Evolutionary conservation across 148 eudicot species (phyloP).

Genomic region (Cornus controversa): DNA sequence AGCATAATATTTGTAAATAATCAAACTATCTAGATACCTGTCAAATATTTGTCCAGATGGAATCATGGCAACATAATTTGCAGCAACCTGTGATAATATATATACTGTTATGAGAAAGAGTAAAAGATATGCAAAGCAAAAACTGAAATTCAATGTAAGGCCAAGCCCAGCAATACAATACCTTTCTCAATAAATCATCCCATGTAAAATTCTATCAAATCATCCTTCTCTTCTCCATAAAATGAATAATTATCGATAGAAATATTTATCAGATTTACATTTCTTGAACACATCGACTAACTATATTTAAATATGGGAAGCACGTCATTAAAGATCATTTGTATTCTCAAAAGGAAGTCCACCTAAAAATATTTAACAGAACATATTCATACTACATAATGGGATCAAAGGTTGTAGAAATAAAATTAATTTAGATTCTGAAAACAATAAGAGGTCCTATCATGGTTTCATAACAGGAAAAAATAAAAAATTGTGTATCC

Average conservation of each 20-base stretch:
- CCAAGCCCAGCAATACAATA: background rate
- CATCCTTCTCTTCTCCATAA: too few species aligned
- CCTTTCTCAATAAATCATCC: background rate
- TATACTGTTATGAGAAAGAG: background rate
- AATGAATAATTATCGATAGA: too few species aligned
- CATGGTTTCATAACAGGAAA: background rate
- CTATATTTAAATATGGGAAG: too few species aligned
- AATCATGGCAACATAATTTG: conserved; percentile 99
- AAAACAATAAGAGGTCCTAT: background rate
- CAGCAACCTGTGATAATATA: conserved; percentile 67
- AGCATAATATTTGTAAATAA: background rate
- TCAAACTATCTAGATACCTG: conserved; percentile 51
- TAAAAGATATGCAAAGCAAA: background rate
- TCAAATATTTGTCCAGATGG: conserved; percentile 97
- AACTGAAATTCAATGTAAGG: background rate
- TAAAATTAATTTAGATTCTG: background rate
- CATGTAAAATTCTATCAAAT: too few species aligned
- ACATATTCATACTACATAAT: too few species aligned
- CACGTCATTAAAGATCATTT: too few species aligned
- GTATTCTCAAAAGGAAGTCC: too few species aligned
- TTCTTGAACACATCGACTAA: too few species aligned
- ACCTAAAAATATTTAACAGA: too few species aligned
- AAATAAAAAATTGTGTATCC: background rate
- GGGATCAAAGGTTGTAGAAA: background rate
- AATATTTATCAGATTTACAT: too few species aligned